Evolutionary conservation across 2,329 filamentous ascomycete species (phyloP).

Genomic region (Talaromyces funiculosus): DNA sequence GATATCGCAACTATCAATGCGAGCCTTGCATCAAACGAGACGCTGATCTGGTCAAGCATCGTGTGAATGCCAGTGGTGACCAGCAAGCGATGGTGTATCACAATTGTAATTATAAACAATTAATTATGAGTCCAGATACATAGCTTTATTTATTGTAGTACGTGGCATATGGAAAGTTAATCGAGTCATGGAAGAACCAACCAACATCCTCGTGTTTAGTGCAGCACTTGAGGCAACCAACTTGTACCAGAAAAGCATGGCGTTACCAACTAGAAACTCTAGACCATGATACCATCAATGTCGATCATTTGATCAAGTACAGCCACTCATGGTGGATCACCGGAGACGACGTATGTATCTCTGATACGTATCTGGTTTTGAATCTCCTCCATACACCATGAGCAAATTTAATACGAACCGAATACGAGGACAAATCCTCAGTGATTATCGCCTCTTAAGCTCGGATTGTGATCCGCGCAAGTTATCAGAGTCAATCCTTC

Average conservation of each 20-base stretch:
- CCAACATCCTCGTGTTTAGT: not conserved
- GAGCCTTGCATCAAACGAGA: not conserved
- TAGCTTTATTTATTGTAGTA: not conserved
- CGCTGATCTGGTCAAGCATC: not conserved
- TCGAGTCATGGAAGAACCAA: not conserved
- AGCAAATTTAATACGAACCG: not conserved
- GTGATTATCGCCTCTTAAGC: not conserved
- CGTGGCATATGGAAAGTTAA: not conserved
- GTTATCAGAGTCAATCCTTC: not conserved
- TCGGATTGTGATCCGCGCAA: not conserved
- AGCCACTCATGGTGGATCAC: not conserved
- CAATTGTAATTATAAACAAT: not conserved
- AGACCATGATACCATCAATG: not conserved
- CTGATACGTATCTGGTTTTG: not conserved
- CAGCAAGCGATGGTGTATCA: not conserved
- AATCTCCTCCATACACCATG: not conserved
- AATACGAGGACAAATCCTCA: not conserved
- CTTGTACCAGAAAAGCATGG: not conserved
- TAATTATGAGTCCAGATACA: not conserved
- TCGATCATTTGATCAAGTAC: not conserved
- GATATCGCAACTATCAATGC: not conserved
- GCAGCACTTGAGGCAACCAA: not conserved
- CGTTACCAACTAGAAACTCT: not conserved
- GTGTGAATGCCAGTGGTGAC: not conserved
- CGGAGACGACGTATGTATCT: not conserved